Percentiles rank a stretch among this genome's conserved stretches.
phyloP scores from a whole-genome alignment of 2,329 filamentous ascomycete genomes.

The Aspergillus sclerotialis region DNA sequence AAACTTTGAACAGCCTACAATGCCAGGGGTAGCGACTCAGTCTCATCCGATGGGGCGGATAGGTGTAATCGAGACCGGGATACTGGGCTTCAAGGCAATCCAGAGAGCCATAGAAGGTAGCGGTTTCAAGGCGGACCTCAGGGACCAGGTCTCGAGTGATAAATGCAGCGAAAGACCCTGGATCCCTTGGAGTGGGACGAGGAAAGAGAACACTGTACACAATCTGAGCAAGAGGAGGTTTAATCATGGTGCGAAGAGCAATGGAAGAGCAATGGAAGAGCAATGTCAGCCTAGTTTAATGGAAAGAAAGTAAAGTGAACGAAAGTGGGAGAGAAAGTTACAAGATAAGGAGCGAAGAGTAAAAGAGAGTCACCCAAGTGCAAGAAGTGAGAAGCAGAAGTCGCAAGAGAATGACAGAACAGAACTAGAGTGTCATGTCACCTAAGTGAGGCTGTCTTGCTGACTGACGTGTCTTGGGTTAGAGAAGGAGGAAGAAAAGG shows the following conservation, averaged over 20 bases:
- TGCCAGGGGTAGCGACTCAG: slow-evolving; percentile 57
- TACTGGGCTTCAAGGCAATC: slow-evolving; percentile 61
- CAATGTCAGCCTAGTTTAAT: too few relatives aligned
- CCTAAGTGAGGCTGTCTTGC: too few relatives aligned
- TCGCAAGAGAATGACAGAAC: too few relatives aligned
- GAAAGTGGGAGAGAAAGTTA: slow-evolving; percentile 3
- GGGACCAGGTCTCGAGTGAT: slow-evolving; percentile 56
- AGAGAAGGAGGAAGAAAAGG: too few relatives aligned
- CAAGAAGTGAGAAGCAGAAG: too few relatives aligned
- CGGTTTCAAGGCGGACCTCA: slow-evolving; percentile 59
- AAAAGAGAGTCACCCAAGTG: too few relatives aligned
- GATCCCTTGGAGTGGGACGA: slow-evolving; percentile 49
- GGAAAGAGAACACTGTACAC: slow-evolving; percentile 56
- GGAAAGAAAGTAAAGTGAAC: slow-evolving; percentile 2
- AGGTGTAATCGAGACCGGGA: slow-evolving; percentile 58
- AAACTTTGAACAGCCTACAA: slow-evolving; percentile 52
- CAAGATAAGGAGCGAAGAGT: too few relatives aligned
- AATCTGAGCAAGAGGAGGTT: slow-evolving; percentile 51
- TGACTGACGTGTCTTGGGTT: too few relatives aligned
- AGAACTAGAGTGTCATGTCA: too few relatives aligned
- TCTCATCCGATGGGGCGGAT: slow-evolving; percentile 55
- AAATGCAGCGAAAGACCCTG: slow-evolving; percentile 52
- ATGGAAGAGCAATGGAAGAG: too few relatives aligned
- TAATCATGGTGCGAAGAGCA: slow-evolving; percentile 44
- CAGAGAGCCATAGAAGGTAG: slow-evolving; percentile 57